phyloP scores from a whole-genome alignment of 768 basidiomycete species.

The Serendipita sp. region DNA sequence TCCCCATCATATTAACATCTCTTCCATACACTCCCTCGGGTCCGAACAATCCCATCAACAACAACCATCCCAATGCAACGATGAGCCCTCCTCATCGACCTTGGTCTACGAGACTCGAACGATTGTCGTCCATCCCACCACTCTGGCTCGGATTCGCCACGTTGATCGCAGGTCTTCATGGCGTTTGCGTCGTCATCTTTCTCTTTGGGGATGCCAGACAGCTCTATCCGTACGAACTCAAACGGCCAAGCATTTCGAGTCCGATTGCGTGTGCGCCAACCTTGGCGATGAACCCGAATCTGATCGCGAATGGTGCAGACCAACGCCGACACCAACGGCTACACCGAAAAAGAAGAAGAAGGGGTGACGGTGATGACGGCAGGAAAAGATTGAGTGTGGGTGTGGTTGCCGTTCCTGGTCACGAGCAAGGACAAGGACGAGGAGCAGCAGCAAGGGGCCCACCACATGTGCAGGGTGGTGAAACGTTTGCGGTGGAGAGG shows the following conservation, averaged over 20 bases:
- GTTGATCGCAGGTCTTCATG: conserved; percentile 13
- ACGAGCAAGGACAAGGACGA: conserved; percentile 19
- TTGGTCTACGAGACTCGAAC: background rate
- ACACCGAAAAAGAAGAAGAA: too few relatives aligned
- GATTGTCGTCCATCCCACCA: conserved; percentile 11
- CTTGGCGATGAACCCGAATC: background rate
- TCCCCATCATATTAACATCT: conserved; percentile 11
- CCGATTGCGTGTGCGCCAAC: background rate
- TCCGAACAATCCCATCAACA: background rate
- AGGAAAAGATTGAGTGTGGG: too few relatives aligned
- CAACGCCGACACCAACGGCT: too few relatives aligned
- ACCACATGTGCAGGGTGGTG: too few relatives aligned
- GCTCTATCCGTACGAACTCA: conserved; percentile 13
- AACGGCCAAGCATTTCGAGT: conserved; percentile 6
- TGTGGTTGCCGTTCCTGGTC: too few relatives aligned
- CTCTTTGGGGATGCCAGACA: conserved; percentile 15
- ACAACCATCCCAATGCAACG: too few relatives aligned
- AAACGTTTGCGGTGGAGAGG: too few relatives aligned
- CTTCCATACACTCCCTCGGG: background rate
- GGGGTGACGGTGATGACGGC: too few relatives aligned
- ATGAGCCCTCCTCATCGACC: background rate
- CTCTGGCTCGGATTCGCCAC: conserved; percentile 14
- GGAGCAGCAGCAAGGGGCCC: conserved; percentile 3
- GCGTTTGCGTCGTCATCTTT: conserved; percentile 14
- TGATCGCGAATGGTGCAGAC: background rate